phyloP scores from a whole-genome alignment of 495 filamentous ascomycete genomes.

The Halenospora varia region DNA sequence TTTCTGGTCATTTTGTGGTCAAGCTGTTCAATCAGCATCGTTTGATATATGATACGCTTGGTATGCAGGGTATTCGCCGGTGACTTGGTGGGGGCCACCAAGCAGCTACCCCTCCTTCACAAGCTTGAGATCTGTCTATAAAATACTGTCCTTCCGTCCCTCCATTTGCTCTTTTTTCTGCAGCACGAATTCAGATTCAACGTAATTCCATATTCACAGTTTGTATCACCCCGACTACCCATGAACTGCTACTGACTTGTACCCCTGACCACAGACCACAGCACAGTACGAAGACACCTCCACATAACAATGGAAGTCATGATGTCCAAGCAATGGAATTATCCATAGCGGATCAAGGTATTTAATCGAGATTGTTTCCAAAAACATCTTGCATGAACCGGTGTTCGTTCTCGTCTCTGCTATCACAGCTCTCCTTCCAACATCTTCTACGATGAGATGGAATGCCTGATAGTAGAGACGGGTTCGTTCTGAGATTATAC shows the following conservation, averaged over 20 bases:
- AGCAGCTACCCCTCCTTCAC: constrained; percentile 13
- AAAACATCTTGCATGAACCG: constrained; percentile 59
- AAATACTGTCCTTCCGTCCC: not conserved
- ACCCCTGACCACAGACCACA: not conserved
- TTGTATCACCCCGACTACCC: not conserved
- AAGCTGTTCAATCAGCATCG: constrained; percentile 9
- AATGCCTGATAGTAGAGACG: constrained; percentile 22
- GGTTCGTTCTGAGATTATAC: constrained; percentile 89
- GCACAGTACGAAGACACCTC: constrained; percentile 10
- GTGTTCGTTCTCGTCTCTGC: constrained; percentile 53
- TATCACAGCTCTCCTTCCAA: constrained; percentile 25
- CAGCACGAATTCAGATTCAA: not conserved
- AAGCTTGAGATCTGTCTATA: not conserved
- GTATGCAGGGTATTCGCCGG: constrained; percentile 9
- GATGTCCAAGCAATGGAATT: constrained; percentile 23
- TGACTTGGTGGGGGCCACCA: constrained; percentile 6
- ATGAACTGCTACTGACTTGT: not conserved
- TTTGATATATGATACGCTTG: constrained; percentile 1
- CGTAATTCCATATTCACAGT: not conserved
- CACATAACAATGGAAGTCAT: constrained; percentile 14
- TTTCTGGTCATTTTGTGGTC: not conserved
- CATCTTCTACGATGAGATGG: constrained; percentile 23
- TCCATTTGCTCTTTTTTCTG: not conserved
- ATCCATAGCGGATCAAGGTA: constrained; percentile 53
- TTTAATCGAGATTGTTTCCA: constrained; percentile 41